Evolutionary conservation across 1,284 basidiomycete species (phyloP).

Genomic region (Trichosporon inkin): DNA sequence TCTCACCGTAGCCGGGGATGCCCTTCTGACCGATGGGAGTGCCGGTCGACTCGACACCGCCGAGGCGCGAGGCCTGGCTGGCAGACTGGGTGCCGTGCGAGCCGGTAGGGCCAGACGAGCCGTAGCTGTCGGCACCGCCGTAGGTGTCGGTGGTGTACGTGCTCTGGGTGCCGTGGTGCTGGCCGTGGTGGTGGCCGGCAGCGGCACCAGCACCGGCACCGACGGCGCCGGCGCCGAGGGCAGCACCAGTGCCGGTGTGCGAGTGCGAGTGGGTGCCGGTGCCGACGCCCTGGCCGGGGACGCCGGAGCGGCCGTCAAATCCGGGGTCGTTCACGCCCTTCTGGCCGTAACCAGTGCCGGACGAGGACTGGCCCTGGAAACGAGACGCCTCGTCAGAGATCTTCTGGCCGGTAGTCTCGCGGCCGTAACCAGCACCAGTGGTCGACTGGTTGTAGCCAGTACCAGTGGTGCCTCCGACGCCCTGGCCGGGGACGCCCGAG

Average conservation of each 20-base stretch:
- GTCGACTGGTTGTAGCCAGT: neutral
- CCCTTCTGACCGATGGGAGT: constrained; percentile 3
- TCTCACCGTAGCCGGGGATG: neutral
- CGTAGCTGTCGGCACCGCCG: constrained; percentile 7
- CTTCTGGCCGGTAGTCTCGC: constrained; percentile 4
- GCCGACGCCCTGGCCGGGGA: constrained; percentile 1
- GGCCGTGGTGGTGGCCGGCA: neutral
- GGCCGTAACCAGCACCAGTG: neutral
- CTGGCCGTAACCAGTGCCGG: no score
- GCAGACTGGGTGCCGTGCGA: no score
- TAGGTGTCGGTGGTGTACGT: constrained; percentile 6
- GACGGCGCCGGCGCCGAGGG: neutral
- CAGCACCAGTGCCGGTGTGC: neutral
- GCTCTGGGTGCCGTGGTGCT: neutral
- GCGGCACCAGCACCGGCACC: neutral
- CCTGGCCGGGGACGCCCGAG: neutral
- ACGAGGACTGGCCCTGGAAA: neutral
- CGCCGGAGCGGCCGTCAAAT: neutral
- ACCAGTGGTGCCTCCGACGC: neutral
- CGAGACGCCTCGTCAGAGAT: neutral
- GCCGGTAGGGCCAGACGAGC: neutral
- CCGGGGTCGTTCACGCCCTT: neutral
- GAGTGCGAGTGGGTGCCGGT: neutral
- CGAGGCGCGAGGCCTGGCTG: constrained; percentile 5
- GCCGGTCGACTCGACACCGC: constrained; percentile 6